Evolutionary conservation across 1,139 yeast genomes (phyloP).

Genomic region (Fermentozyma sake): DNA sequence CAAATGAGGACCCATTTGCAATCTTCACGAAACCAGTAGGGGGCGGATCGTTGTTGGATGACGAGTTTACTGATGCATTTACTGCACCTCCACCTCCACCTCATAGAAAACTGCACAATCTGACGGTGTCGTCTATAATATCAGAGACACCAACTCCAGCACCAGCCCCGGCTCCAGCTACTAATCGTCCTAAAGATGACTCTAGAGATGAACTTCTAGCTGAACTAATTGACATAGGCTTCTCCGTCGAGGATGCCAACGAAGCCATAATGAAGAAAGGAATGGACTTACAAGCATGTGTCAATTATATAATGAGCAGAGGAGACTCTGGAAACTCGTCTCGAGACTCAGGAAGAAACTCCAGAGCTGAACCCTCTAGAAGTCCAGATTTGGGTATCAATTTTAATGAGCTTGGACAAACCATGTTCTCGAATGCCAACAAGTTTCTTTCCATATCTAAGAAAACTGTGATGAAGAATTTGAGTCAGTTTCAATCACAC

Average conservation of each 20-base stretch:
- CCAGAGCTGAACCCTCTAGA: neutral
- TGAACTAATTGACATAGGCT: conserved; percentile 77
- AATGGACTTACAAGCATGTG: conserved; percentile 59
- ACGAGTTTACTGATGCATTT: conserved; percentile 41
- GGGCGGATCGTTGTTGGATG: conserved; percentile 28
- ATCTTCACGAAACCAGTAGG: too few relatives aligned
- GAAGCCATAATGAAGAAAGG: conserved; percentile 60
- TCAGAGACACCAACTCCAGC: neutral
- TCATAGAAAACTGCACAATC: too few relatives aligned
- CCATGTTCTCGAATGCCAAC: conserved; percentile 61
- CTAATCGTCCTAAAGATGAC: conserved; percentile 1
- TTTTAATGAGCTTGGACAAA: conserved; percentile 53
- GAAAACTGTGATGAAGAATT: conserved; percentile 58
- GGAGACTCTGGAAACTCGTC: conserved; percentile 3
- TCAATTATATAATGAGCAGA: conserved; percentile 56
- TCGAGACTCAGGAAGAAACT: neutral
- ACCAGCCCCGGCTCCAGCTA: neutral
- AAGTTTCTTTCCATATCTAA: conserved; percentile 57
- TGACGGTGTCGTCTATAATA: neutral
- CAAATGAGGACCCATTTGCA: conserved; percentile 3
- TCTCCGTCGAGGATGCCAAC: conserved; percentile 56
- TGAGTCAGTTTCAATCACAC: conserved; percentile 51
- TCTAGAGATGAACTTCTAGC: conserved; percentile 45
- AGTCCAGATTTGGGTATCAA: neutral
- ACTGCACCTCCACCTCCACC: conserved; percentile 10